Base-by-base conservation (phyloP, 192 early-diverging fungal species). In the Entomortierella beljakovae region DNA sequence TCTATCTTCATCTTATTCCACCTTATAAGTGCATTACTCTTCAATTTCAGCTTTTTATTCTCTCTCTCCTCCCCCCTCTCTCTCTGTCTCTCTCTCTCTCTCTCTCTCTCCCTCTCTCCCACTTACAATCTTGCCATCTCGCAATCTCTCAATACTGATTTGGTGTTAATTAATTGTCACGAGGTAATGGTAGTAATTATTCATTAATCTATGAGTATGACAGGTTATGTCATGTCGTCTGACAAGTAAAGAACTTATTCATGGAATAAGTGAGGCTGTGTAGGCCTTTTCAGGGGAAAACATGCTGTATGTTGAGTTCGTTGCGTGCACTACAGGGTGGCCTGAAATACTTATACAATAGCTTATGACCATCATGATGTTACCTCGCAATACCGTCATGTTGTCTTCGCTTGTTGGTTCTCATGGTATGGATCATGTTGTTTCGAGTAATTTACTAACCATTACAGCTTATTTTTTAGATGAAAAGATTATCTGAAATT, bases 321-420 rank as follows among this genome's bases (percentile, higher is more conserved):
- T 53, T 53, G 51, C 51, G 51, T 53, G 51, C 51, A 26, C 9
- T 53, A 53, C 51, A 53, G 51, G 9, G 51, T 53, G 51, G 51
- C 51, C 51, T 53, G 51, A 26, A 53, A 53, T 53, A 53, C 51
- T 53, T 53, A 26, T 53, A 53, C 51, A 53, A 53, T 53, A 53
- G 7, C 51, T 18, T 53, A 53, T 53, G 13, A 53, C 51, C 51
- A 26, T 53, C 51, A 53, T 53, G 51, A 53, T 53, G 51, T 53
- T 53, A 53, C 51, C 51, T 6, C 51, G 51, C 51, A 53, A 53
- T 53, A 53, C 6, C 51, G 51, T 53, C 18, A 18, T 53, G 51
- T 29, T 53, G 23, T 53, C 51, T 18, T 53, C 18, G 23, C 51
- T 26, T 53, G 25, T 53, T 7, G 51, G 51, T 53, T 53, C 51